phyloP scores from a whole-genome alignment of 495 filamentous ascomycete species.

The Aspergillus funiculosus region DNA sequence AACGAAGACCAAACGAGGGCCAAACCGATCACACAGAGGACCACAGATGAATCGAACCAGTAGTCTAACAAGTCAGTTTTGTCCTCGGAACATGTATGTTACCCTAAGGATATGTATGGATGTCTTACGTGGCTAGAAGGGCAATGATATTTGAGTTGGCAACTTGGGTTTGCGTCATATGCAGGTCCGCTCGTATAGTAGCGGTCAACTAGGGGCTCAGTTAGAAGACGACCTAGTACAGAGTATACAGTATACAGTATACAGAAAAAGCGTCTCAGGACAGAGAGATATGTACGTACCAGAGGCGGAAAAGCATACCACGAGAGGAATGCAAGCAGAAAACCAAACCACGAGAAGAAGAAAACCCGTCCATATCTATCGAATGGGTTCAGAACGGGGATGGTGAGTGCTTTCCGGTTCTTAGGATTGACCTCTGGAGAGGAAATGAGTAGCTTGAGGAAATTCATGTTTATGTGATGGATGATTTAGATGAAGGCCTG shows the following conservation, averaged over 20 bases:
- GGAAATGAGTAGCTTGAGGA: constrained; percentile 25
- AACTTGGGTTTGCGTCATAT: constrained; percentile 64
- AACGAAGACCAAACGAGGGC: constrained; percentile 76
- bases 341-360: constrained; percentile 92
- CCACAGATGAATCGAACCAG: constrained; percentile 78
- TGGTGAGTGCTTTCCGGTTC: constrained; percentile 72
- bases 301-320: constrained; percentile 82
- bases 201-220: constrained; percentile 51
- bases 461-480: constrained; percentile 14
- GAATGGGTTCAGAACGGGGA: constrained; percentile 75
- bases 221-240: no score
- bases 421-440: constrained; percentile 59
- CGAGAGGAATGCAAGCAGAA: constrained; percentile 92
- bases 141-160: constrained; percentile 92
- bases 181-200: constrained; percentile 72
- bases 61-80: constrained; percentile 45
- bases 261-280: no score
- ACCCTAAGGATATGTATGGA: not conserved
- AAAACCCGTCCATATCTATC: constrained; percentile 84
- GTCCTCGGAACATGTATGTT: not conserved
- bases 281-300: constrained; percentile 43
- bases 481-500: no score
- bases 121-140: constrained; percentile 69
- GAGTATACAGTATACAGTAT: no score
- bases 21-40: constrained; percentile 77